Conservation (phyloP, 108 stramenopile species). For the Cyclotella atomus region DNA sequence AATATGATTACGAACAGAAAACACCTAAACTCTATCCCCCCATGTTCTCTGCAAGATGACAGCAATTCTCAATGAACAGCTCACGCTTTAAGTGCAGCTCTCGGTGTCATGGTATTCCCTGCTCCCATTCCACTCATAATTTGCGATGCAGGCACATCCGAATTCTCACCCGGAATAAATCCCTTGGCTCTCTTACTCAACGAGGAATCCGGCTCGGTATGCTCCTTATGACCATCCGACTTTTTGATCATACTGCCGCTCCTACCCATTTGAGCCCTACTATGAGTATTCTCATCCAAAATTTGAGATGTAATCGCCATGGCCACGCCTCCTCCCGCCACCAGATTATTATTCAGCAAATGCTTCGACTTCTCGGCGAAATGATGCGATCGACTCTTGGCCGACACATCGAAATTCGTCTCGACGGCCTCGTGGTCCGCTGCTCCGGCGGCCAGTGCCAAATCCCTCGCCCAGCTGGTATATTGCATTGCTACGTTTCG, state of each 20-base stretch:
- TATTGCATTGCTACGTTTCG: constrained; percentile 72
- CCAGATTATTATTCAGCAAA: not conserved
- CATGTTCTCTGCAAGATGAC: too few species aligned
- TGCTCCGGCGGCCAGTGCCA: constrained; percentile 76
- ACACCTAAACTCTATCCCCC: not conserved
- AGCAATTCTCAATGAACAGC: too few species aligned
- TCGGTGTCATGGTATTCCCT: not conserved
- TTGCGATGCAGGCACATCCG: not conserved
- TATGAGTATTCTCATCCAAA: constrained; percentile 48
- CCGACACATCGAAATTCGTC: constrained; percentile 58
- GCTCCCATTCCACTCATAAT: too few species aligned
- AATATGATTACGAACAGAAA: not conserved
- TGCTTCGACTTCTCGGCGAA: constrained; percentile 30
- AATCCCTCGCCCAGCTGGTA: constrained; percentile 84
- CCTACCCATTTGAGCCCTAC: too few species aligned
- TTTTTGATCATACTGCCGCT: not conserved
- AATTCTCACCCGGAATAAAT: constrained; percentile 25
- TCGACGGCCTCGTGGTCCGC: constrained; percentile 82
- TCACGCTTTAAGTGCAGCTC: too few species aligned
- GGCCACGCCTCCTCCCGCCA: constrained; percentile 34
- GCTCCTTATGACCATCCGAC: not conserved
- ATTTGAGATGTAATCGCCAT: constrained; percentile 46
- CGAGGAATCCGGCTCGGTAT: not conserved
- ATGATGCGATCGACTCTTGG: constrained; percentile 36
- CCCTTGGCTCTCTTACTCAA: constrained; percentile 41